These are phyloP conservation scores for Atkinsonella texensis DNA, from an alignment of 2,329 filamentous ascomycete genomes.

Conservation along the genomic window DNA sequence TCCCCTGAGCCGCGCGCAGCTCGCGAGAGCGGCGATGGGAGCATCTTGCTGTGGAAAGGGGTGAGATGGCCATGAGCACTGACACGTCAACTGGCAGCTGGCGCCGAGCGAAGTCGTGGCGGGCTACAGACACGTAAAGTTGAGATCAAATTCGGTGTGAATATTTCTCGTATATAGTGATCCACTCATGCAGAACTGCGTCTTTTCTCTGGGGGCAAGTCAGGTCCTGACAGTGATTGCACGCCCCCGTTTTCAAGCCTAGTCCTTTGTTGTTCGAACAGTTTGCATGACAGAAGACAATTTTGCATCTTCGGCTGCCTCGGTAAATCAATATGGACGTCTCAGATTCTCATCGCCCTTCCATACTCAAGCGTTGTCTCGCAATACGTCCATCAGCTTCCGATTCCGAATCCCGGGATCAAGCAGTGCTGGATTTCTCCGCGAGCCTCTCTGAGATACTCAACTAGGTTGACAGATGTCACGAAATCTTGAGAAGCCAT, in stretches of 20 bases:
- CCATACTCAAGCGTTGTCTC: slow-evolving; percentile 3
- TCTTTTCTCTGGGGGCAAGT: too few species aligned
- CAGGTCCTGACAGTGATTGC: too few species aligned
- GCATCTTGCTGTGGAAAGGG: slow-evolving; percentile 10
- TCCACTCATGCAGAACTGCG: too few species aligned
- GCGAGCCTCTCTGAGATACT: too few species aligned
- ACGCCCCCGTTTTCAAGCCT: too few species aligned
- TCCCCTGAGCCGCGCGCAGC: slow-evolving; percentile 15
- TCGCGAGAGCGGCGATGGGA: slow-evolving; percentile 14
- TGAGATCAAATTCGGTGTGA: neutral
- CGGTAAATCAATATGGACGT: slow-evolving; percentile 6
- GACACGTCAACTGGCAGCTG: neutral
- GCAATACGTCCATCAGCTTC: too few species aligned
- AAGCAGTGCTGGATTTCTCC: neutral
- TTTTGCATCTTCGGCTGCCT: slow-evolving; percentile 6
- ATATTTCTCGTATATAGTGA: neutral
- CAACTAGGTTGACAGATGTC: too few species aligned
- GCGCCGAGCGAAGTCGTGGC: neutral
- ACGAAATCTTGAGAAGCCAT: too few species aligned
- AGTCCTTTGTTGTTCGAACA: neutral
- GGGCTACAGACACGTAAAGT: neutral
- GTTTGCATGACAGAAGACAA: slow-evolving; percentile 6
- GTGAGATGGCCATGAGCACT: slow-evolving; percentile 8
- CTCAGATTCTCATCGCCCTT: neutral
- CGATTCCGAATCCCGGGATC: slow-evolving; percentile 2